These are phyloP conservation scores for Mycena kentingensis DNA, from an alignment of 768 basidiomycete species.

Conservation along the genomic window DNA sequence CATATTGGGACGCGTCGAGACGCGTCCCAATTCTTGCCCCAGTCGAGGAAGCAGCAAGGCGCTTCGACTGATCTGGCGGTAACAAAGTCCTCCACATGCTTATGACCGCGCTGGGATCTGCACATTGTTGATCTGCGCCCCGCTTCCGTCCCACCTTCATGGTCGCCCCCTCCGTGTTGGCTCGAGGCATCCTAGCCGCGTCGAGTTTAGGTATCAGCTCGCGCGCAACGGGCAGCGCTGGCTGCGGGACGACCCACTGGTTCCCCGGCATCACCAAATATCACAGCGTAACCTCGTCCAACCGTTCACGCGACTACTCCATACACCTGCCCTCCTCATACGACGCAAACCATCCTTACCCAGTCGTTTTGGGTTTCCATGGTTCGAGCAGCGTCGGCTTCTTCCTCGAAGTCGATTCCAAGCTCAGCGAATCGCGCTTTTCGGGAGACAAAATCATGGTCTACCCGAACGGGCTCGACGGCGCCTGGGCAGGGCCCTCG, in stretches of 20 bases:
- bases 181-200: too few relatives aligned
- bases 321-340: conserved; percentile 15
- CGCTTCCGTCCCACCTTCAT: too few relatives aligned
- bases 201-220: too few relatives aligned
- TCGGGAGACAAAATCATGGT: conserved; percentile 16
- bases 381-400: conserved; percentile 11
- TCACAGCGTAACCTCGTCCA: background rate
- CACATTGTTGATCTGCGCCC: too few relatives aligned
- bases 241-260: conserved; percentile 7
- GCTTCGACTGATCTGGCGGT: too few relatives aligned
- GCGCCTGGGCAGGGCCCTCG: conserved; percentile 17
- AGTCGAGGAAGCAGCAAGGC: too few relatives aligned
- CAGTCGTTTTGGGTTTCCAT: conserved; percentile 13
- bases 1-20: too few relatives aligned
- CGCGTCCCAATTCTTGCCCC: too few relatives aligned
- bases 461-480: conserved; percentile 17
- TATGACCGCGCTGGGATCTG: too few relatives aligned
- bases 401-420: conserved; percentile 13
- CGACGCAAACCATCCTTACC: conserved; percentile 8
- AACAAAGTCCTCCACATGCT: too few relatives aligned
- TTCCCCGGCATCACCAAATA: conserved; percentile 14
- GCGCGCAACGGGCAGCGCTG: conserved; percentile 1
- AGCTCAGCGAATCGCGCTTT: conserved; percentile 7
- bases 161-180: too few relatives aligned
- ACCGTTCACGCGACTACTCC: conserved; percentile 3